These are phyloP conservation scores for Talaromyces pinophilus DNA, from an alignment of 2,329 filamentous ascomycete genomes.

Conservation along the genomic window DNA sequence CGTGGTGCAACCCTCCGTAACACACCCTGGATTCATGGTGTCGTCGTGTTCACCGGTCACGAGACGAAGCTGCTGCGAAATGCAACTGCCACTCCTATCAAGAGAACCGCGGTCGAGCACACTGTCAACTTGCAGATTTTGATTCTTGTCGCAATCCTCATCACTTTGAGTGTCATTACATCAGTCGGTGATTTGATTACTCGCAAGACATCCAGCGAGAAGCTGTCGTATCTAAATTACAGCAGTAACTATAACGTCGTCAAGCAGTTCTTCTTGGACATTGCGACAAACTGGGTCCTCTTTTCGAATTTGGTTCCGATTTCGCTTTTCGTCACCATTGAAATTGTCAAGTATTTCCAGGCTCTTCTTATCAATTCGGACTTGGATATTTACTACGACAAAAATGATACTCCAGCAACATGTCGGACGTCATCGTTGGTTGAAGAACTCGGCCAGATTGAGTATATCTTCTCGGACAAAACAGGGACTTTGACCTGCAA, in stretches of 20 bases:
- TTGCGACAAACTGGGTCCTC: conserved; percentile 97
- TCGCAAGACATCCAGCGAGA: conserved; percentile 62
- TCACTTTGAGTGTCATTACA: conserved; percentile 82
- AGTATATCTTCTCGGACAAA: conserved; percentile 98
- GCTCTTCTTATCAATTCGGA: conserved; percentile 98
- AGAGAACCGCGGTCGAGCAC: conserved; percentile 91
- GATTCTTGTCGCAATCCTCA: conserved; percentile 79
- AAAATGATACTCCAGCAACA: conserved; percentile 90
- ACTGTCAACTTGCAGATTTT: conserved; percentile 93
- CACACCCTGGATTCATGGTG: conserved; percentile 93
- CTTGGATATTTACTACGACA: conserved; percentile 95
- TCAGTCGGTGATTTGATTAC: conserved; percentile 87
- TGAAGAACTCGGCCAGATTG: conserved; percentile 95
- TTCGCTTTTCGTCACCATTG: conserved; percentile 94
- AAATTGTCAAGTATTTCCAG: conserved; percentile 97
- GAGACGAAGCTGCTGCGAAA: conserved; percentile 99
- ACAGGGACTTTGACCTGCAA: conserved; percentile 97
- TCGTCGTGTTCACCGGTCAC: conserved; percentile 96
- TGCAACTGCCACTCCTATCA: conserved; percentile 94
- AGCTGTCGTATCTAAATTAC: conserved; percentile 73
- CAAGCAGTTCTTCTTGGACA: conserved; percentile 84
- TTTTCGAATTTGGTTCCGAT: conserved; percentile 97
- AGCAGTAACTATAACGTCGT: conserved; percentile 64
- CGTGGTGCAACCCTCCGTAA: conserved; percentile 93
- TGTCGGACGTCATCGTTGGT: conserved; percentile 95